A percentile compares a stretch with the other conserved stretches of the same genome.
Conservation (phyloP, 495 filamentous ascomycete genomes). For the Xylaria telfairii region DNA sequence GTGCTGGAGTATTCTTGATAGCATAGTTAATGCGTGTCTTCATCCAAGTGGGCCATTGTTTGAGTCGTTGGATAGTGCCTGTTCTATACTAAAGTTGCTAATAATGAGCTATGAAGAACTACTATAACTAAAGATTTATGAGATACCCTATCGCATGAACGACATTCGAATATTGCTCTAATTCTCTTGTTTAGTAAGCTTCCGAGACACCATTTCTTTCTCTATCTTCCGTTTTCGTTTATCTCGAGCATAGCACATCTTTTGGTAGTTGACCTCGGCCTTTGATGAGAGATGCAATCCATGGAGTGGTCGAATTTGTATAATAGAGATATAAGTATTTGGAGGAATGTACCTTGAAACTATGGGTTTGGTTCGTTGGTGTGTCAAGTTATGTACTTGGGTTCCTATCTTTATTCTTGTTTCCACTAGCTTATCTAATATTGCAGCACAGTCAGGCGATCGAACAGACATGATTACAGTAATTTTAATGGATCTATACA, state of each 20-base stretch:
- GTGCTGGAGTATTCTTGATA: background rate
- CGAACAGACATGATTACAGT: background rate
- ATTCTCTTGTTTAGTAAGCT: slow-evolving; percentile 2
- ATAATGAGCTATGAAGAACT: background rate
- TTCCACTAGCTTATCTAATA: slow-evolving; percentile 3
- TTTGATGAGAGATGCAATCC: background rate
- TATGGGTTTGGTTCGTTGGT: background rate
- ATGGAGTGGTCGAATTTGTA: background rate
- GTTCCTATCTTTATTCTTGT: slow-evolving; percentile 1
- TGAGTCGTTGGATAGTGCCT: background rate
- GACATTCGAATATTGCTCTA: background rate
- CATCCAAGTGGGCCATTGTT: background rate
- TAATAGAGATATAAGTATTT: background rate
- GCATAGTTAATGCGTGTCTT: background rate
- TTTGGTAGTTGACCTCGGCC: background rate
- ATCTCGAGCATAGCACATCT: background rate
- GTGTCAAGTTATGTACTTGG: background rate
- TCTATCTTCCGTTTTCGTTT: background rate
- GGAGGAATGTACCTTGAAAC: background rate
- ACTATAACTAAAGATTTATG: background rate
- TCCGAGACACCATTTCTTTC: background rate
- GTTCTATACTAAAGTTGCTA: background rate
- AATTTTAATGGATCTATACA: background rate
- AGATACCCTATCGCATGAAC: background rate
- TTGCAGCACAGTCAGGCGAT: background rate